phyloP scores from a whole-genome alignment of 331 rosid species.

The Telfairia occidentalis region DNA sequence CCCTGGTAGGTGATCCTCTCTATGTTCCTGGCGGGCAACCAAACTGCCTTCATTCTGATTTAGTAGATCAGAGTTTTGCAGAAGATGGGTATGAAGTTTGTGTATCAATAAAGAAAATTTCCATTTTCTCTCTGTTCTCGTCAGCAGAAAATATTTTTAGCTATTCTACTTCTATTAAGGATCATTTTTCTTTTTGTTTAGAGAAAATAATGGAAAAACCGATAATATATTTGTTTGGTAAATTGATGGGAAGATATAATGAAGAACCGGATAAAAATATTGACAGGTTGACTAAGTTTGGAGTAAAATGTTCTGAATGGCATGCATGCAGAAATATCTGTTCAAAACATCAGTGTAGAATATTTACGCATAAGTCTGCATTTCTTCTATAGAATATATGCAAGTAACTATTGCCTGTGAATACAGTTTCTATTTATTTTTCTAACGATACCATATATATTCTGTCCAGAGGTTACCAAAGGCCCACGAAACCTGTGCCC shows the following conservation, averaged over 20 bases:
- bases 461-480: conserved; percentile 51
- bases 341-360: neutral
- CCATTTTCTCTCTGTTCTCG: neutral
- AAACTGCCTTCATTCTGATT: conserved; percentile 37
- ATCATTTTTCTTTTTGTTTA: neutral
- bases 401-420: neutral
- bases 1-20: conserved; percentile 69
- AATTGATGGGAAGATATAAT: neutral
- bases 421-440: neutral
- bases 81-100: conserved; percentile 59
- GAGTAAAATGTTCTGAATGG: neutral
- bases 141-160: neutral
- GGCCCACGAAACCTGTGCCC: conserved; percentile 68
- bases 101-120: neutral
- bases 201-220: neutral
- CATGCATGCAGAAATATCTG: neutral
- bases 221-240: neutral
- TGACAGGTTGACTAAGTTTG: neutral
- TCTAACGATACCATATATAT: neutral
- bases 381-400: neutral
- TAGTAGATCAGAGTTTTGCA: conserved; percentile 43
- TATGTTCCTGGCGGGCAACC: conserved; percentile 75
- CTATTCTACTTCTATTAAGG: neutral
- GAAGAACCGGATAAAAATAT: neutral
- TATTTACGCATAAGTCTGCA: neutral